These are phyloP conservation scores for Scenedesmus sp. DNA, from an alignment of 163 green algal genomes.

Conservation along the genomic window DNA sequence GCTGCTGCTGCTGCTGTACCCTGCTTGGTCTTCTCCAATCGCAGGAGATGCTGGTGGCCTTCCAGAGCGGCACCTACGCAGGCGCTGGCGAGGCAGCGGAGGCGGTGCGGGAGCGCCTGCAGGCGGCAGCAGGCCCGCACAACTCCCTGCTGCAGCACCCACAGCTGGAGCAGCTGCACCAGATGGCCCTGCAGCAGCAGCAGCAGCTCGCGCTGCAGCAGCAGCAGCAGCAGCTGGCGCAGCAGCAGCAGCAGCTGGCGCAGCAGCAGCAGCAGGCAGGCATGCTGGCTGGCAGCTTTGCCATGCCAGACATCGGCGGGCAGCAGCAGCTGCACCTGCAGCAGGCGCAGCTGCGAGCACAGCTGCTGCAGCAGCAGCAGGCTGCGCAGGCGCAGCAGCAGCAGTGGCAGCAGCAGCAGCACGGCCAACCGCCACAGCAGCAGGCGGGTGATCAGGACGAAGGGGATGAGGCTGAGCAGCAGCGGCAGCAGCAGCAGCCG, in stretches of 20 bases:
- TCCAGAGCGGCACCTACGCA: slow-evolving; percentile 56
- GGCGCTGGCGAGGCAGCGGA: slow-evolving; percentile 49
- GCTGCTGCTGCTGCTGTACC: not conserved
- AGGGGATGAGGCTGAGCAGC: not conserved
- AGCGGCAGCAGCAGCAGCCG: not conserved
- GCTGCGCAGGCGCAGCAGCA: slow-evolving; percentile 16
- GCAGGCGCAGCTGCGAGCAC: slow-evolving; percentile 6
- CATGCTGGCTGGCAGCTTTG: slow-evolving; percentile 26
- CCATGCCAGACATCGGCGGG: slow-evolving; percentile 28
- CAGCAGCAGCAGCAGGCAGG: slow-evolving; percentile 25
- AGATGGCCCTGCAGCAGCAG: not conserved
- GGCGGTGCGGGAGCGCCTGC: slow-evolving; percentile 35
- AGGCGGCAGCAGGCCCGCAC: not conserved
- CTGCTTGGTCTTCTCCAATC: not conserved
- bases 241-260: no score
- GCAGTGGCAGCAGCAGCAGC: slow-evolving; percentile 4
- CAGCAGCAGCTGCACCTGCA: slow-evolving; percentile 34
- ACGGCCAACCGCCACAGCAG: not conserved
- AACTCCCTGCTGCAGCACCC: not conserved
- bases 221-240: slow-evolving; percentile 7
- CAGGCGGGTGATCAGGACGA: not conserved
- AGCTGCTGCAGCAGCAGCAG: not conserved
- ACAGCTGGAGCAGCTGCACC: not conserved
- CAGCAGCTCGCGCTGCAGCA: not conserved
- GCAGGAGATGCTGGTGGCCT: slow-evolving; percentile 58